Evolutionary conservation across 306 rosid genomes (phyloP), one percentile per base, ranked within the genome.

Genomic region (Quercus aquifolioides): DNA sequence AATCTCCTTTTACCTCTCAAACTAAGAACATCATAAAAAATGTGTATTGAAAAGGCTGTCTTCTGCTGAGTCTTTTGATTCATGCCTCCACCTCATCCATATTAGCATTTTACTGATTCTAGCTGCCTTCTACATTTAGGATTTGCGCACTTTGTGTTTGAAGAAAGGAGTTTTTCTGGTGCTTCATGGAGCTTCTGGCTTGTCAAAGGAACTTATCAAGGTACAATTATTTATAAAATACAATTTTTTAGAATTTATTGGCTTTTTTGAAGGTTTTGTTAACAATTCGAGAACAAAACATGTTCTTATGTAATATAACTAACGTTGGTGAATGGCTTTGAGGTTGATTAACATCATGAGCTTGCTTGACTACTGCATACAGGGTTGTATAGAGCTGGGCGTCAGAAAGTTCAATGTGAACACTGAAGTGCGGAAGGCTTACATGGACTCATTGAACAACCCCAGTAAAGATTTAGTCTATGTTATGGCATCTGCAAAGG

Each of bases 171-270:
- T 92, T 74, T 78, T 88, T 71, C 76, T 92, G 70, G 99, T 92
- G 81, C 97, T 92, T 82, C 99, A 94, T 59, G 99, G 99, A 74
- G 99, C 97, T 23, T 94, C 99, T 26, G 99, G 99, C 71, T 81
- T 94, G 87, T 67, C 87, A 73, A 51, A 88, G 85, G 88, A 84
- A 75, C 97, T 92, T 35, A 81, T 94, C 76, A 91, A 91, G 98
- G 98, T 93, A 80, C 35, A 30, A 52, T 58, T 15, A 5, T 60
- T 21, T 21, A n/a, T 35, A 38, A 18, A 26, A 49, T 76, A 43
- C 35, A 13, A 30, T 1, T 17, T 20, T 83, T 60, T 68, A 59
- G 15, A 77, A 38, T 15, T 65, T 62, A 35, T 51, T 46, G 11
- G 57, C 57, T 33, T 23, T 79, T 10, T 58, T 30, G 62, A 76